Percentiles rank a stretch among this genome's conserved stretches.
Conservation (phyloP, 495 filamentous ascomycete genomes). For the Astrothelium macrocarpum region DNA sequence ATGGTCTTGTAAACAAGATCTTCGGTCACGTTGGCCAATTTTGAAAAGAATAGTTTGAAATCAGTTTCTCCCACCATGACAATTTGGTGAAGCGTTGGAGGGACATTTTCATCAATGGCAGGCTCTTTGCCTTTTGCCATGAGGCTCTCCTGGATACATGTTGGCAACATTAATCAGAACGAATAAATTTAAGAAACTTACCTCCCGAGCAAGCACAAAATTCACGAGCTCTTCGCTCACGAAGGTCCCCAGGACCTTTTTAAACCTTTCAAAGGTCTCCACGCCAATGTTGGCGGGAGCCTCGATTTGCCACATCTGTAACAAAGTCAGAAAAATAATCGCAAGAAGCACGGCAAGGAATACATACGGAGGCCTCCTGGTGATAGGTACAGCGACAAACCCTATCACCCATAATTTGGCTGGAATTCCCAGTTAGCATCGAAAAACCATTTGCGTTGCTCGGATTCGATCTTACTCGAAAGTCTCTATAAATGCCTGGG, state of each 20-base stretch:
- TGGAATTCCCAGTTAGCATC: background rate
- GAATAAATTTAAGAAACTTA: too few relatives aligned
- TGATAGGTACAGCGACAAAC: background rate
- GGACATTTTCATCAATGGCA: background rate
- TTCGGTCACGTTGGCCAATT: background rate
- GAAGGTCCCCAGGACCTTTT: background rate
- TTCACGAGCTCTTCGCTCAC: background rate
- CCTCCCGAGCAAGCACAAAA: background rate
- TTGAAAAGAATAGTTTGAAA: background rate
- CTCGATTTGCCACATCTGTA: background rate
- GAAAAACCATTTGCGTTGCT: background rate
- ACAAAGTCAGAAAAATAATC: background rate
- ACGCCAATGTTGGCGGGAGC: background rate
- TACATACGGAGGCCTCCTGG: background rate
- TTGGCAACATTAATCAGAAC: background rate
- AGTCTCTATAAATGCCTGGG: background rate
- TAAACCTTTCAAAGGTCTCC: background rate
- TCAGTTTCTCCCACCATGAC: background rate
- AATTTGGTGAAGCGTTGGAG: background rate
- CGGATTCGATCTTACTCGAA: background rate
- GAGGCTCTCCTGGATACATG: too few relatives aligned
- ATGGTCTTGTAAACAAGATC: background rate
- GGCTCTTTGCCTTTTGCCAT: too few relatives aligned
- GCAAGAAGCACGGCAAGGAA: background rate
- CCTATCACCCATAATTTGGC: background rate